Evolutionary conservation across 208 protist genomes (phyloP), one percentile per base, ranked within the genome.

Genomic region (Trypanosomatidae sp.): DNA sequence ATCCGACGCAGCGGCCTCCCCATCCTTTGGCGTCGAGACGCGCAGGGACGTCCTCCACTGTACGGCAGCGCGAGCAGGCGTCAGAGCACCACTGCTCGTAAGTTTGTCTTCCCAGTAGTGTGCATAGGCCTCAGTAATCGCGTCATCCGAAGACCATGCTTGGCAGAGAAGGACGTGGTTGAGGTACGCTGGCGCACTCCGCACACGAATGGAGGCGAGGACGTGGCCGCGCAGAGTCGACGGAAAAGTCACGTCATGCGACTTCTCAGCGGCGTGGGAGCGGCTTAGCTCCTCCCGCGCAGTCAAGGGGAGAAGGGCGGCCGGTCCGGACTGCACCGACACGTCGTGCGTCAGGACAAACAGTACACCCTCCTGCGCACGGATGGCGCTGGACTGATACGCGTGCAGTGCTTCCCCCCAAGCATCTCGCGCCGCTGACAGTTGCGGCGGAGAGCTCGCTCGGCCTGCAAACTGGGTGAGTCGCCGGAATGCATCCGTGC

Each of bases 401-500:
- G 39, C 15, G 22, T 33, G 53, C 62, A 69, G 69, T 49, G 70
- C 62, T 44, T 65, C 62, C 44, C 13, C 60, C 41, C 43, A 69
- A 22, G 41, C 15, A 44, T 6, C 33, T 10, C 5, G 53, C 46
- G 22, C 49, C 28, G 41, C 30, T 30, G 19, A 10, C 19, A 52
- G 9, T 28, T 50, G 39, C 62, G 22, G 41, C 7, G 30, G 62
- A 12, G n/a, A 52, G 12, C 22, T 7, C 19, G 8, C 17, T 53
- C 12, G 33, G 1, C 50, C 59, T 25, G 52, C 25, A 3, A 70
- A 56, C n/a, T 10, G n/a, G 9, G 68, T 25, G 10, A 73, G 19
- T 33, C 47, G 15, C 59, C 53, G 64, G n/a, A 80, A 76, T 13
- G 73, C 69, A 1, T 80, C 77, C 30, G 76, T 79, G 62, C 83